phyloP scores from a whole-genome alignment of 2,329 filamentous ascomycete genomes.

The Aspergillus pseudoglaucus region DNA sequence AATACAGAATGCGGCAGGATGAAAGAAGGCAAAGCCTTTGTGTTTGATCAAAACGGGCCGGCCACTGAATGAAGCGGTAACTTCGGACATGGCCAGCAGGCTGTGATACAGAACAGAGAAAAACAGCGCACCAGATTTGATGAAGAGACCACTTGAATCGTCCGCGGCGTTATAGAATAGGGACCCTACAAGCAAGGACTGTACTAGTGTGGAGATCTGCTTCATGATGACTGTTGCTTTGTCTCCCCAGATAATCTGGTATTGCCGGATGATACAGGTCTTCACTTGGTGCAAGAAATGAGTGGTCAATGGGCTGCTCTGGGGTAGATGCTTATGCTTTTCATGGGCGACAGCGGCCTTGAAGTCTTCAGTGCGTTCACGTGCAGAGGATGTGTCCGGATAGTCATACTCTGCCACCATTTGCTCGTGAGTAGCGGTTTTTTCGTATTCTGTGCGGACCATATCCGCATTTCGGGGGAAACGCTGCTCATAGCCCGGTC shows the following conservation, averaged over 20 bases:
- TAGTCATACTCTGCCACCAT: constrained; percentile 56
- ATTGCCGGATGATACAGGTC: constrained; percentile 53
- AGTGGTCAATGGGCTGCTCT: constrained; percentile 52
- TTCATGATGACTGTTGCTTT: constrained; percentile 59
- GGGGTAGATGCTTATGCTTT: constrained; percentile 48
- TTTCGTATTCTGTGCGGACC: constrained; percentile 47
- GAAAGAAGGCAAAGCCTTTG: constrained; percentile 51
- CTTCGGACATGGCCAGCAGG: constrained; percentile 59
- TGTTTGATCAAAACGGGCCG: constrained; percentile 56
- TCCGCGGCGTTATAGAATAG: constrained; percentile 60
- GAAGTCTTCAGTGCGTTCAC: constrained; percentile 49
- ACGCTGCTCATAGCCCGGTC: constrained; percentile 36
- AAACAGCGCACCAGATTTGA: constrained; percentile 60
- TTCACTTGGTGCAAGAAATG: constrained; percentile 51
- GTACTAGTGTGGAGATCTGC: constrained; percentile 50
- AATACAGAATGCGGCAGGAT: constrained; percentile 44
- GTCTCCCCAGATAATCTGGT: constrained; percentile 61
- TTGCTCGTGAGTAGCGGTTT: constrained; percentile 42
- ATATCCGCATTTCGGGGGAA: constrained; percentile 40
- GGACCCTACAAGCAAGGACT: constrained; percentile 59
- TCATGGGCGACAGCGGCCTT: constrained; percentile 46
- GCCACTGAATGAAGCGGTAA: constrained; percentile 57
- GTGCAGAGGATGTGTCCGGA: constrained; percentile 45
- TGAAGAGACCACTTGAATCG: constrained; percentile 55
- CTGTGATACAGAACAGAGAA: constrained; percentile 58